phyloP scores from a whole-genome alignment of 352 stramenopile genomes.

The Phytophthora sp. region DNA sequence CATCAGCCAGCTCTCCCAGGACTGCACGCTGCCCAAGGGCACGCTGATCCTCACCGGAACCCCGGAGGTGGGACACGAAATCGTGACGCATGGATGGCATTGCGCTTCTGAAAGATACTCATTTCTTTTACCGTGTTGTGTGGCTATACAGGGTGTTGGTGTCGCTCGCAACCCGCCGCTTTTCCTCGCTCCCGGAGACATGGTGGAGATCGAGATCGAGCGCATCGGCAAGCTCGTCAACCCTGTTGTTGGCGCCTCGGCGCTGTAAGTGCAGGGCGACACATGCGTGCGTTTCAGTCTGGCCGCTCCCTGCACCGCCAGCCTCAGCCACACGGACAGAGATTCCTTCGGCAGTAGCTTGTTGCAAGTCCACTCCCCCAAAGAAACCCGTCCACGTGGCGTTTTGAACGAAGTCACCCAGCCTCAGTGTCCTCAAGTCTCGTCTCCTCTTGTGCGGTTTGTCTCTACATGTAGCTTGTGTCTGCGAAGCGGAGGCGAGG shows the following conservation, averaged over 20 bases:
- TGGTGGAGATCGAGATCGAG: constrained; percentile 92
- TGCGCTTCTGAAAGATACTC: too few species aligned
- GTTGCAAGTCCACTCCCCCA: constrained; percentile 3
- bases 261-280: constrained; percentile 40
- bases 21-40: constrained; percentile 86
- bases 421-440: constrained; percentile 8
- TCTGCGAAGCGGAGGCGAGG: neutral
- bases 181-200: constrained; percentile 87
- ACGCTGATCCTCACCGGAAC: constrained; percentile 92
- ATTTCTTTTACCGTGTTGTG: constrained; percentile 4
- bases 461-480: constrained; percentile 12
- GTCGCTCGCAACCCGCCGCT: constrained; percentile 87
- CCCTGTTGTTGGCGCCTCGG: constrained; percentile 72
- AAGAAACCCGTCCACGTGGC: constrained; percentile 10
- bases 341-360: neutral
- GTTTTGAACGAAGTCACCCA: constrained; percentile 17
- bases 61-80: constrained; percentile 62
- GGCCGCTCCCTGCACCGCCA: neutral
- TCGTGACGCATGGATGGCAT: too few species aligned
- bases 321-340: neutral
- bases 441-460: constrained; percentile 20
- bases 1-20: constrained; percentile 90
- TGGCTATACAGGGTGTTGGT: constrained; percentile 71
- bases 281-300: neutral
- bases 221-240: constrained; percentile 90